Conservation (phyloP, 805 yeast genomes). For the Kurtzmaniella cleridarum region DNA sequence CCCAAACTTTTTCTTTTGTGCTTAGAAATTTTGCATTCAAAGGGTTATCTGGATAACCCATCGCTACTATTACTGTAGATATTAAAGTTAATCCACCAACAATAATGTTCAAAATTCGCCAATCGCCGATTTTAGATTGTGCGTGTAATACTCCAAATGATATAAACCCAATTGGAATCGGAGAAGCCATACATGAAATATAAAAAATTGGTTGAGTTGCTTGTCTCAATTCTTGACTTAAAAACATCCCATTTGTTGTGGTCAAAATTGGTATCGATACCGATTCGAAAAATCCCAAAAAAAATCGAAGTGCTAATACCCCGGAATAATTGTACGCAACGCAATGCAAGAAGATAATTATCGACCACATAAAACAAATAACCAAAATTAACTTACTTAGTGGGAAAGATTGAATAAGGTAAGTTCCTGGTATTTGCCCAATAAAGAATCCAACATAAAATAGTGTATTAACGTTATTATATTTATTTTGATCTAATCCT, state of each 20-base stretch:
- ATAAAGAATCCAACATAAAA: slow-evolving; percentile 48
- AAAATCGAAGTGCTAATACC: slow-evolving; percentile 42
- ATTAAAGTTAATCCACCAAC: slow-evolving; percentile 50
- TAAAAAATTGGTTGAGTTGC: slow-evolving; percentile 51
- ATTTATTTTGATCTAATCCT: slow-evolving; percentile 36
- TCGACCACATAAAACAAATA: slow-evolving; percentile 39
- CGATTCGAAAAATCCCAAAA: slow-evolving; percentile 40
- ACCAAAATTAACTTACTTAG: slow-evolving; percentile 33
- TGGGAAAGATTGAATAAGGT: slow-evolving; percentile 40
- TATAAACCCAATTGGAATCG: slow-evolving; percentile 50
- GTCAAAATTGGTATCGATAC: slow-evolving; percentile 27
- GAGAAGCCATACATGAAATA: slow-evolving; percentile 44
- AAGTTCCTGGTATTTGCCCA: slow-evolving; percentile 41
- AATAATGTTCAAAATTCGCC: slow-evolving; percentile 54
- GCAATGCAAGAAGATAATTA: slow-evolving; percentile 42
- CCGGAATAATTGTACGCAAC: slow-evolving; percentile 42
- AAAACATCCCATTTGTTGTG: slow-evolving; percentile 46
- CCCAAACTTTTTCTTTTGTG: slow-evolving; percentile 47
- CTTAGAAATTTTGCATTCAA: slow-evolving; percentile 44
- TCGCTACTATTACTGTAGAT: slow-evolving; percentile 13
- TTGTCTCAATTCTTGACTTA: slow-evolving; percentile 41
- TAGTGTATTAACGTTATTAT: slow-evolving; percentile 46
- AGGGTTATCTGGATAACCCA: slow-evolving; percentile 54
- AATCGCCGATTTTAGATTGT: slow-evolving; percentile 21
- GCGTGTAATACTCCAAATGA: slow-evolving; percentile 33